Percentiles rank a stretch among this genome's conserved stretches.
These are phyloP conservation scores for Umbilicaria muhlenbergii DNA, from an alignment of 495 filamentous ascomycete species.

Conservation along the genomic window DNA sequence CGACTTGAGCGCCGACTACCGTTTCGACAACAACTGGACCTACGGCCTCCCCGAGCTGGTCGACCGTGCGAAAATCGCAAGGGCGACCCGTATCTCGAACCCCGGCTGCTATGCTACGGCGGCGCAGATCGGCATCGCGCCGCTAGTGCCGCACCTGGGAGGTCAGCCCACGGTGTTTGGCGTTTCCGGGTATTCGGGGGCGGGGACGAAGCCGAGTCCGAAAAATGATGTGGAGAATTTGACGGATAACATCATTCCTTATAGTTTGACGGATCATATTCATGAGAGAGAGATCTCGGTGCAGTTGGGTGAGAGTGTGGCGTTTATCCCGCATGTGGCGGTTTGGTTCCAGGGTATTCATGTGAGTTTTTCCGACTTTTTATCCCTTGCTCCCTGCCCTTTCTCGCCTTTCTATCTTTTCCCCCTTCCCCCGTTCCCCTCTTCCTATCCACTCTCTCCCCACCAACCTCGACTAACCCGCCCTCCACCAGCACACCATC, in stretches of 20 bases:
- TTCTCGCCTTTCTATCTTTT: background rate
- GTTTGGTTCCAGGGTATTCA: slow-evolving; percentile 96
- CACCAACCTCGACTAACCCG: slow-evolving; percentile 8
- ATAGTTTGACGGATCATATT: slow-evolving; percentile 88
- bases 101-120: slow-evolving; percentile 95
- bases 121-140: slow-evolving; percentile 83
- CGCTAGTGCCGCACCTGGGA: slow-evolving; percentile 61
- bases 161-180: slow-evolving; percentile 81
- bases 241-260: slow-evolving; percentile 80
- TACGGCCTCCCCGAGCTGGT: slow-evolving; percentile 91
- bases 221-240: slow-evolving; percentile 92
- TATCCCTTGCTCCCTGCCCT: background rate
- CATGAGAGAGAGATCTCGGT: slow-evolving; percentile 82
- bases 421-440: background rate
- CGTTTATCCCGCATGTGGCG: slow-evolving; percentile 90
- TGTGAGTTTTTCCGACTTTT: slow-evolving; percentile 15
- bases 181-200: slow-evolving; percentile 90
- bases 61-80: slow-evolving; percentile 56
- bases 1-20: slow-evolving; percentile 89
- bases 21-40: slow-evolving; percentile 81
- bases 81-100: slow-evolving; percentile 79
- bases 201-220: slow-evolving; percentile 85
- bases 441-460: background rate
- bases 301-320: slow-evolving; percentile 62
- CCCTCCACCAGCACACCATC: slow-evolving; percentile 50